Evolutionary conservation across 495 filamentous ascomycete genomes (phyloP), one percentile per base, ranked within the genome.

Genomic region (Neurospora sp.): DNA sequence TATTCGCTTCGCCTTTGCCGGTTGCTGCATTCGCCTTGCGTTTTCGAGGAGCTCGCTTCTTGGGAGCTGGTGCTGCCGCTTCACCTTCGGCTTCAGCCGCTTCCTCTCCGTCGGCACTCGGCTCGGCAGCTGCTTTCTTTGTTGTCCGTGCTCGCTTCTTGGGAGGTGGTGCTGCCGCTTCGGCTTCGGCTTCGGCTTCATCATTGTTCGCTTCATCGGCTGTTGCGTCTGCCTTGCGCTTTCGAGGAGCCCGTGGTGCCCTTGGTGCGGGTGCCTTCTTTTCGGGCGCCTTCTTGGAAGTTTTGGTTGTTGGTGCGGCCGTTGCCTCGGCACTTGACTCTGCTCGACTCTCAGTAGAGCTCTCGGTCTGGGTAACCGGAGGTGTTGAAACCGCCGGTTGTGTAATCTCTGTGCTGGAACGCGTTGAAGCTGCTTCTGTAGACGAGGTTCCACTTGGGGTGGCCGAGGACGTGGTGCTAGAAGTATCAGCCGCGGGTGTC

Each of bases 11-110:
- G 43, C 28, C 76, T 40, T 66, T 74, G 34, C 15, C 72, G 1
- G 40, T n/a, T 21, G 71, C 40, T 17, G 74, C 31, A 19, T 43
- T 28, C 38, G 73, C 21, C 8, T 71, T 78, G 39, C 74, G 74
- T 71, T 79, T 81, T 43, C 73, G 75, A 1, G 48, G 54, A 62
- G 42, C 38, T 42, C 73, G 74, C 34, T 71, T 78, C 37, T 72
- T 37, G 21, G 70, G 24, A 11, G 70, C 38, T 10, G 75, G 69
- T 7, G 71, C 54, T n/a, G 74, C 71, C 2, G 69, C 39, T 45
- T 72, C 38, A 17, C 2, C 24, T 31, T 76, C 73, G 7, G 71
- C 43, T 31, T 62, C 24, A 21, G 72, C 69, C 11, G 69, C 70
- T 62, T 71, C 54, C 19, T 77, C 62, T 15, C 74, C 76, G 19